These are phyloP conservation scores for Parietichytrium sp. DNA, from an alignment of 108 stramenopile species.

Conservation along the genomic window DNA sequence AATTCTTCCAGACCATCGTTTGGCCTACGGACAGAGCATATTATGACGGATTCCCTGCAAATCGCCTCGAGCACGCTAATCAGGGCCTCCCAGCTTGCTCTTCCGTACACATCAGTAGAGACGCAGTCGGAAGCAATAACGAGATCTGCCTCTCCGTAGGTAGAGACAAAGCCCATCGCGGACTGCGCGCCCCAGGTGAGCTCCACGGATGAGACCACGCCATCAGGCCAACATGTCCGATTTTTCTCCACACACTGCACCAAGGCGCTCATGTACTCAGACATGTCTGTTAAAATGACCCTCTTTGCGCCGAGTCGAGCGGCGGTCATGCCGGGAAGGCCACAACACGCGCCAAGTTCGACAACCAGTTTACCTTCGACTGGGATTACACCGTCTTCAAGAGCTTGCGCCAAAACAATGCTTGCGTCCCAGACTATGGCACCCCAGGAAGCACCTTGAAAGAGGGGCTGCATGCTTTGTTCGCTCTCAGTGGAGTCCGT, in stretches of 20 bases:
- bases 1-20: conserved; percentile 28
- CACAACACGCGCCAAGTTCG: conserved; percentile 32
- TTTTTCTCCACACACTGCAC: neutral
- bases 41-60: neutral
- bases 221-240: too few relatives aligned
- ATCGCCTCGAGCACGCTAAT: neutral
- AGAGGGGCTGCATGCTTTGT: neutral
- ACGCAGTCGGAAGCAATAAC: conserved; percentile 13
- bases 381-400: neutral
- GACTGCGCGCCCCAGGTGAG: neutral
- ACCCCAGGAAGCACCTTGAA: neutral
- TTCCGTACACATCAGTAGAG: conserved; percentile 8
- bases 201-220: too few relatives aligned
- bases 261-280: neutral
- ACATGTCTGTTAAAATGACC: neutral
- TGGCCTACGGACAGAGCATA: conserved; percentile 5
- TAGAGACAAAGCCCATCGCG: neutral
- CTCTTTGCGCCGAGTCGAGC: neutral
- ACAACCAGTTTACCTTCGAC: neutral
- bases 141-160: neutral
- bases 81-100: conserved; percentile 34
- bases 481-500: neutral
- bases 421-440: conserved; percentile 34
- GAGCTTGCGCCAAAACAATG: neutral
- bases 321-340: neutral